Percentiles rank a stretch among this genome's conserved stretches.
Evolutionary conservation across 768 basidiomycete genomes (phyloP).

Genomic region (Leccinum disarticulatum): DNA sequence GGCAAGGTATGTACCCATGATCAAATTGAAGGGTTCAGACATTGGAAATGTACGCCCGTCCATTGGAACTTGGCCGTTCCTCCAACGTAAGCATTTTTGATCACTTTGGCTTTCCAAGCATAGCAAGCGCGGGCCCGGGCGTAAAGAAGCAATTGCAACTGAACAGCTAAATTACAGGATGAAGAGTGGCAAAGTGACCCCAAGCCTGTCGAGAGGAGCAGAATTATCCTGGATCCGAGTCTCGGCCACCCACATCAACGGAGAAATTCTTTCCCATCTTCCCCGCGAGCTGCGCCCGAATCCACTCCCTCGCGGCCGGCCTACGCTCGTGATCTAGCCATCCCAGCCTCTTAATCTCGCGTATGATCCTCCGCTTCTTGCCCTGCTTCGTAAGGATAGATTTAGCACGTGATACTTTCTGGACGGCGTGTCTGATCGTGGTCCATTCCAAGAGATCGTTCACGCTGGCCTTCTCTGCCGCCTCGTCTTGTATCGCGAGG

Average conservation of each 20-base stretch:
- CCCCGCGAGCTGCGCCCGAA: constrained; percentile 79
- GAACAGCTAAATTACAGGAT: too few relatives aligned
- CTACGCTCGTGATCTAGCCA: constrained; percentile 81
- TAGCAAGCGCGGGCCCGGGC: too few relatives aligned
- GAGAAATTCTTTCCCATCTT: constrained; percentile 96
- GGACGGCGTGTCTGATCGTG: too few relatives aligned
- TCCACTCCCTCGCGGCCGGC: constrained; percentile 75
- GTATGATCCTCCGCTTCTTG: constrained; percentile 92
- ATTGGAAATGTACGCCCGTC: too few relatives aligned
- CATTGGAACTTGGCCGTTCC: too few relatives aligned
- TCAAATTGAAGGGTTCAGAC: too few relatives aligned
- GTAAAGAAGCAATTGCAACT: too few relatives aligned
- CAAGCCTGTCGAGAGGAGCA: too few relatives aligned
- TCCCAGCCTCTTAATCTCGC: constrained; percentile 70
- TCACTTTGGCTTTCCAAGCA: too few relatives aligned
- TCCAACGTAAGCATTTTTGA: too few relatives aligned
- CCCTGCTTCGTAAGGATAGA: constrained; percentile 76
- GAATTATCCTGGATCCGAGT: too few relatives aligned
- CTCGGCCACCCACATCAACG: constrained; percentile 66
- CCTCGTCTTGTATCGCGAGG: constrained; percentile 12
- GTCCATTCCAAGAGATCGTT: background rate
- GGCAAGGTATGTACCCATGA: background rate
- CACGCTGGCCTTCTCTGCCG: constrained; percentile 4
- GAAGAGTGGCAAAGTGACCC: too few relatives aligned
- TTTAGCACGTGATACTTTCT: constrained; percentile 57